phyloP scores from a whole-genome alignment of 1,139 yeast genomes.

The Debaryomyces sp. region DNA sequence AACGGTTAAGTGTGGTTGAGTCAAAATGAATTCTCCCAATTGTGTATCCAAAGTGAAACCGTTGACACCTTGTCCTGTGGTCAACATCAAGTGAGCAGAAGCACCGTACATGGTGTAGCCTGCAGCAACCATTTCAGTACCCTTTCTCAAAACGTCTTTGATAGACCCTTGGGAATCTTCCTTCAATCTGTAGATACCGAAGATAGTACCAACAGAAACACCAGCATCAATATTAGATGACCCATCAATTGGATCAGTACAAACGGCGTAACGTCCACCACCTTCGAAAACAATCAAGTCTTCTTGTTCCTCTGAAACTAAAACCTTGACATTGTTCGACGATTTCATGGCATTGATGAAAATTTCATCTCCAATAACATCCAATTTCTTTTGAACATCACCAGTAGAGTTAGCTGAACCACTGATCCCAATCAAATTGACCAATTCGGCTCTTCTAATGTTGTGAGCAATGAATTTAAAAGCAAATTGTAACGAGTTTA shows the following conservation, averaged over 20 bases:
- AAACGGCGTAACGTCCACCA: conserved; percentile 89
- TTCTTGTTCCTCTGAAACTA: conserved; percentile 96
- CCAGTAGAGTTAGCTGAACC: conserved; percentile 84
- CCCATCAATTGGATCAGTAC: conserved; percentile 98
- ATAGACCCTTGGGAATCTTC: conserved; percentile 80
- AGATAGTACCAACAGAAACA: conserved; percentile 97
- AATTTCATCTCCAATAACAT: conserved; percentile 96
- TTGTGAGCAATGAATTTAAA: conserved; percentile 97
- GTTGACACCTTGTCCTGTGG: conserved; percentile 90
- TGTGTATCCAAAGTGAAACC: conserved; percentile 94
- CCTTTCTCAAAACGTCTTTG: conserved; percentile 86
- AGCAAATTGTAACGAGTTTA: conserved; percentile 91
- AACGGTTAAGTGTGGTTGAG: conserved; percentile 76
- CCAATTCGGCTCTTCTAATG: conserved; percentile 93
- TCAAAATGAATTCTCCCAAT: conserved; percentile 92
- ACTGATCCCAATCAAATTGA: conserved; percentile 85
- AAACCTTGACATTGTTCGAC: conserved; percentile 84
- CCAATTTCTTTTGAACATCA: conserved; percentile 95
- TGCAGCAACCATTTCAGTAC: conserved; percentile 95
- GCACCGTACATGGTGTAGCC: conserved; percentile 99
- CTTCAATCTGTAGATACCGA: conserved; percentile 80
- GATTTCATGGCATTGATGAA: conserved; percentile 97
- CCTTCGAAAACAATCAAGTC: conserved; percentile 90
- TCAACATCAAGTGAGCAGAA: conserved; percentile 91
- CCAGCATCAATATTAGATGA: conserved; percentile 97